These are phyloP conservation scores for Nosema muscidifuracis DNA, from an alignment of 371 early-diverging fungal genomes.

Conservation along the genomic window DNA sequence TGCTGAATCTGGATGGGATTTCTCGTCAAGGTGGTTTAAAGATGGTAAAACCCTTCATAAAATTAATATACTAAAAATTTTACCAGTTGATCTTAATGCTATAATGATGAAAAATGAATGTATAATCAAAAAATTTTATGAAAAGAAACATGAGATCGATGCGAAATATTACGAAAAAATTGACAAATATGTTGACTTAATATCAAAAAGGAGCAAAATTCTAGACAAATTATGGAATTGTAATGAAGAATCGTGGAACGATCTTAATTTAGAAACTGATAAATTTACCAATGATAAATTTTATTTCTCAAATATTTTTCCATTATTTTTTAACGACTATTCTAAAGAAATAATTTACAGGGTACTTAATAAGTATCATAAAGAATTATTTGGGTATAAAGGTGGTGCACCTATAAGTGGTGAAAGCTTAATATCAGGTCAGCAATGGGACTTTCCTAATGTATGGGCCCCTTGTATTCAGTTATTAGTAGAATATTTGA, in stretches of 20 bases:
- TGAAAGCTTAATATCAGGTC: conserved; percentile 63
- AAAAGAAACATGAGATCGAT: conserved; percentile 15
- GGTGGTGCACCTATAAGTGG: conserved; percentile 68
- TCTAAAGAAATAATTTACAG: not conserved
- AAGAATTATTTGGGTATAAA: conserved; percentile 56
- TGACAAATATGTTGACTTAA: too few species aligned
- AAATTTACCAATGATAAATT: conserved; percentile 61
- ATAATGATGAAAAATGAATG: conserved; percentile 70
- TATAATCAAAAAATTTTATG: conserved; percentile 65
- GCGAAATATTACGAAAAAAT: too few species aligned
- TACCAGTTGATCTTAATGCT: conserved; percentile 77
- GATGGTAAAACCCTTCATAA: conserved; percentile 26
- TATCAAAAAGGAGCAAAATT: conserved; percentile 34
- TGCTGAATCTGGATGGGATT: conserved; percentile 85
- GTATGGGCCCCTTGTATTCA: conserved; percentile 68
- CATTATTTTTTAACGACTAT: conserved; percentile 56
- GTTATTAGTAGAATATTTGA: conserved; percentile 40
- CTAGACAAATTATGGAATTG: conserved; percentile 59
- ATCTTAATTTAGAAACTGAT: conserved; percentile 54
- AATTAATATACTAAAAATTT: conserved; percentile 66
- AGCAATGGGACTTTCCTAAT: conserved; percentile 79
- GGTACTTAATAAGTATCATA: conserved; percentile 34
- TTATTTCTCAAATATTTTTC: conserved; percentile 65
- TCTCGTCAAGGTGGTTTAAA: conserved; percentile 68
- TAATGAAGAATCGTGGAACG: conserved; percentile 53